phyloP scores from a whole-genome alignment of 345 rosid species.

The Isatis tinctoria region DNA sequence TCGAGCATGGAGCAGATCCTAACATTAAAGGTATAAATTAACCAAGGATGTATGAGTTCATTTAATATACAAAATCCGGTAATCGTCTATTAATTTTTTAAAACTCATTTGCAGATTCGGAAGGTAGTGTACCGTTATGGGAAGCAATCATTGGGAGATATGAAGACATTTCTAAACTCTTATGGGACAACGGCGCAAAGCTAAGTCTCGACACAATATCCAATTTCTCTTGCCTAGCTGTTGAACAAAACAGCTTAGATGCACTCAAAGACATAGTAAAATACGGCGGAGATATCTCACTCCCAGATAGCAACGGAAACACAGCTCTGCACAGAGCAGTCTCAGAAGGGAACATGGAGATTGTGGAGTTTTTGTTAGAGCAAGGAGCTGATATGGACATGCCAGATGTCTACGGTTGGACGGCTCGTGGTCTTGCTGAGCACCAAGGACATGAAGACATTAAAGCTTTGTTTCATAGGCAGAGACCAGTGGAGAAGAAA shows the following conservation, averaged over 20 bases:
- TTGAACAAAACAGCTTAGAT: constrained; percentile 53
- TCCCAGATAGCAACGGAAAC: constrained; percentile 41
- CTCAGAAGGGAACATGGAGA: constrained; percentile 63
- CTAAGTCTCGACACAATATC: constrained; percentile 52
- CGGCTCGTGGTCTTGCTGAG: constrained; percentile 62
- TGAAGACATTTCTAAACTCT: constrained; percentile 44
- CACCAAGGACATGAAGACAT: constrained; percentile 82
- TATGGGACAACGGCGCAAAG: constrained; percentile 60
- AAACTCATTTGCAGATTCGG: constrained; percentile 46
- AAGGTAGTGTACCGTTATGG: constrained; percentile 81
- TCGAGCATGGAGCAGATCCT: constrained; percentile 76
- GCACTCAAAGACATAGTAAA: constrained; percentile 50
- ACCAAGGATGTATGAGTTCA: background rate
- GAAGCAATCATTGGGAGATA: constrained; percentile 70
- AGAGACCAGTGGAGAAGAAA: constrained; percentile 25
- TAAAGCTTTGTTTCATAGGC: constrained; percentile 36
- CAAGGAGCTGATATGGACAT: constrained; percentile 61
- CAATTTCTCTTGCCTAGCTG: constrained; percentile 49
- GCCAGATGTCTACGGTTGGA: constrained; percentile 72
- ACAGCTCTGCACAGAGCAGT: constrained; percentile 68
- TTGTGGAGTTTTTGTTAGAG: constrained; percentile 59
- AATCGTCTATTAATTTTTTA: background rate
- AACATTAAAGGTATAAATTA: constrained; percentile 53
- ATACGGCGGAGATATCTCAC: constrained; percentile 63
- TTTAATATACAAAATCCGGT: background rate